Conservation (phyloP, 2,329 filamentous ascomycete genomes). For the Dactylellina sp. region DNA sequence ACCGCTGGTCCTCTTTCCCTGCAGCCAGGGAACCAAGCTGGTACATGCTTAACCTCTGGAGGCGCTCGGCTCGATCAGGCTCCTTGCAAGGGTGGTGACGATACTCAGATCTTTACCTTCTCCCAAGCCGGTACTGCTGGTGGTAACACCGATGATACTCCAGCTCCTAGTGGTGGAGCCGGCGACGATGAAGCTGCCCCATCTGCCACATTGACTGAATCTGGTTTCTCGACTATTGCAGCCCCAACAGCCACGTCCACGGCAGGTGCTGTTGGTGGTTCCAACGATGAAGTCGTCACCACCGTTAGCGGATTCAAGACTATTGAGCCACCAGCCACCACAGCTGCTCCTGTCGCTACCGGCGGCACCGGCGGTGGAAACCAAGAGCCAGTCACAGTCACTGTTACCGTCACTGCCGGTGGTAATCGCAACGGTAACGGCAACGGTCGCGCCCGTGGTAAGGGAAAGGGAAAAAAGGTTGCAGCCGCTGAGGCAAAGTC, state of each 20-base stretch:
- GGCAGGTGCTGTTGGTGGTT: neutral
- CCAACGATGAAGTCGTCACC: neutral
- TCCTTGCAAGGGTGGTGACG: slow-evolving; percentile 64
- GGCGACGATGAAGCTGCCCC: neutral
- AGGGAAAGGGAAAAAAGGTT: slow-evolving; percentile 5
- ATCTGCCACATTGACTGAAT: slow-evolving; percentile 8
- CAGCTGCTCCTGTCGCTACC: neutral
- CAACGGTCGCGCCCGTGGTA: neutral
- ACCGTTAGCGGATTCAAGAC: slow-evolving; percentile 11
- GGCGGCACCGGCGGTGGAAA: slow-evolving; percentile 7
- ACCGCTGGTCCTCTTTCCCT: slow-evolving; percentile 65
- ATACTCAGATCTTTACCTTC: slow-evolving; percentile 65
- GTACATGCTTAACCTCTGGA: slow-evolving; percentile 67
- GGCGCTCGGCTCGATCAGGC: slow-evolving; percentile 66
- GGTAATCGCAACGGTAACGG: neutral
- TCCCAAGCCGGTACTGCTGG: slow-evolving; percentile 31
- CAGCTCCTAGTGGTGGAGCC: neutral
- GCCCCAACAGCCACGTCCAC: slow-evolving; percentile 23
- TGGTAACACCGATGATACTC: slow-evolving; percentile 8
- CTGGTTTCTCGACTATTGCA: slow-evolving; percentile 28
- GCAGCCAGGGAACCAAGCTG: slow-evolving; percentile 66
- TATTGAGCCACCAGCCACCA: slow-evolving; percentile 1
- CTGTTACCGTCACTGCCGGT: slow-evolving; percentile 19
- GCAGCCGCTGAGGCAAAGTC: slow-evolving; percentile 1
- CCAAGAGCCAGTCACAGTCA: neutral